These are phyloP conservation scores for Aspergillus clavatus DNA, from an alignment of 2,329 filamentous ascomycete genomes.

Conservation along the genomic window DNA sequence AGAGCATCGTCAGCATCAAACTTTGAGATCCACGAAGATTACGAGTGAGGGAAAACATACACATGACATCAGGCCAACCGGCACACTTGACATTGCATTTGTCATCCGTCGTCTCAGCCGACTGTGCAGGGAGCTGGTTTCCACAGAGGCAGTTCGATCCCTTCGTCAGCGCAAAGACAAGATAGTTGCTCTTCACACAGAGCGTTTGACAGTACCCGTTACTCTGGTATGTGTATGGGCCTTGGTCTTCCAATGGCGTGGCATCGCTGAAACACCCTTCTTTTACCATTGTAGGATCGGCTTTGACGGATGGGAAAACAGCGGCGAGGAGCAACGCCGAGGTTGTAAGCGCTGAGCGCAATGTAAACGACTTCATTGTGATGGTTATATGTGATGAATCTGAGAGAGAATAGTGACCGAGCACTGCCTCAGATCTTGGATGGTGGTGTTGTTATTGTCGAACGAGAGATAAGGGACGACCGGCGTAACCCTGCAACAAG, in stretches of 20 bases:
- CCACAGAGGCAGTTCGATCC: constrained; percentile 70
- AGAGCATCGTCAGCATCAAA: constrained; percentile 8
- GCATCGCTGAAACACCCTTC: constrained; percentile 51
- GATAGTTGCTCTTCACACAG: constrained; percentile 46
- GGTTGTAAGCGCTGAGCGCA: constrained; percentile 21
- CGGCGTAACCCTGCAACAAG: constrained; percentile 32
- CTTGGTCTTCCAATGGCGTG: constrained; percentile 46
- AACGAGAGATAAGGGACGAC: constrained; percentile 33
- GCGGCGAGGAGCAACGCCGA: constrained; percentile 24
- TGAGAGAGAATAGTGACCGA: constrained; percentile 14
- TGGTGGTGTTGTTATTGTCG: constrained; percentile 12
- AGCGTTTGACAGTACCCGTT: constrained; percentile 51
- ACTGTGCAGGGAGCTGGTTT: constrained; percentile 57
- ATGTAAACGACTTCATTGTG: constrained; percentile 26
- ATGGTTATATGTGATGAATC: constrained; percentile 4
- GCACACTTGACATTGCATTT: constrained; percentile 64
- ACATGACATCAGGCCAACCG: constrained; percentile 59
- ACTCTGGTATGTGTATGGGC: constrained; percentile 49
- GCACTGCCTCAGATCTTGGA: constrained; percentile 16
- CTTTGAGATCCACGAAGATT: neutral
- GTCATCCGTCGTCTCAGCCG: constrained; percentile 50
- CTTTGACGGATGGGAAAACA: constrained; percentile 15
- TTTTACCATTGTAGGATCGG: constrained; percentile 13
- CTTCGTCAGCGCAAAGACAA: constrained; percentile 60
- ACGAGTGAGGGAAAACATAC: constrained; percentile 45